A percentile compares a stretch with the other conserved stretches of the same genome.
phyloP scores from a whole-genome alignment of 306 rosid genomes.

The Prunus kanzakura region DNA sequence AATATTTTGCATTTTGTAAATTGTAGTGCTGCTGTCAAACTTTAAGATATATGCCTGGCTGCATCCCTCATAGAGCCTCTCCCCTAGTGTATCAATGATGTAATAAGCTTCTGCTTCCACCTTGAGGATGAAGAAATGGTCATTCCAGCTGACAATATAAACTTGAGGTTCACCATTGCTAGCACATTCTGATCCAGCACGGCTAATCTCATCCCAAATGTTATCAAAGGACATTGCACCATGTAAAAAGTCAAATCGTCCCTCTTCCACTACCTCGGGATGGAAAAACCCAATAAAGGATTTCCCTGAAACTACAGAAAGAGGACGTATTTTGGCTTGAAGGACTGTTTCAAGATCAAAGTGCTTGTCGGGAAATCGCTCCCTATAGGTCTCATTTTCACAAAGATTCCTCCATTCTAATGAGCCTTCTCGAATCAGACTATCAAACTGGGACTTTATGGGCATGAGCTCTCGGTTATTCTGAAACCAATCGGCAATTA shows the following conservation, averaged over 20 bases:
- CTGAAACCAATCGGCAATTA: conserved; percentile 95
- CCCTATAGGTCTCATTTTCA: conserved; percentile 70
- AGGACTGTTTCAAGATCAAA: conserved; percentile 93
- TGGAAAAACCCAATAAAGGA: conserved; percentile 94
- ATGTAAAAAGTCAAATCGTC: conserved; percentile 76
- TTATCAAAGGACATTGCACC: conserved; percentile 97
- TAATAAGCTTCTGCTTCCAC: conserved; percentile 82
- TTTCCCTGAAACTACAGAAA: conserved; percentile 67
- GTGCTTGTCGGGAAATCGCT: conserved; percentile 92
- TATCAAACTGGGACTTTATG: conserved; percentile 90
- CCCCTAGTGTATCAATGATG: conserved; percentile 92
- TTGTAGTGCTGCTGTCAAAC: conserved; percentile 62
- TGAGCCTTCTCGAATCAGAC: conserved; percentile 93
- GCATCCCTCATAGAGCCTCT: conserved; percentile 97
- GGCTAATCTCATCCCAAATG: conserved; percentile 97
- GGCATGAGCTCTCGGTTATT: conserved; percentile 76
- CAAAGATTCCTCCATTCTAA: conserved; percentile 93
- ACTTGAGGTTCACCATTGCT: conserved; percentile 55
- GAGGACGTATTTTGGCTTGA: conserved; percentile 90
- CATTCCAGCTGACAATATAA: conserved; percentile 93
- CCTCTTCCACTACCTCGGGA: conserved; percentile 94
- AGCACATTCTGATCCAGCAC: conserved; percentile 44
- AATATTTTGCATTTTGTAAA: conserved; percentile 48
- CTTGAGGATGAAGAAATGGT: conserved; percentile 96
- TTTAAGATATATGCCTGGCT: conserved; percentile 86